Conservation (phyloP, 306 rosid species). For the Vachellia pachyceras region DNA sequence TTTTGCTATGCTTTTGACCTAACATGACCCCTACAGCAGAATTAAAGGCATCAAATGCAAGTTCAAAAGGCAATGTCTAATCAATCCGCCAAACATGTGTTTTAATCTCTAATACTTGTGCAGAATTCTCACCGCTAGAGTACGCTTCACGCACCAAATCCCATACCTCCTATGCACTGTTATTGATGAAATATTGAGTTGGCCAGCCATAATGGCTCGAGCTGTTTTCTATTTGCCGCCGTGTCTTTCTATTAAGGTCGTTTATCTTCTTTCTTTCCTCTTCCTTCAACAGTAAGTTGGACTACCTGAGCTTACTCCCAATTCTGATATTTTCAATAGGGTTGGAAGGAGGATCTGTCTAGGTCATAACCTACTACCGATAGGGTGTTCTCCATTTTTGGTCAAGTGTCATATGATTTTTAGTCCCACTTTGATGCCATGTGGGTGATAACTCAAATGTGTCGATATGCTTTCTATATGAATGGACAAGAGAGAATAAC, state of each 20-base stretch:
- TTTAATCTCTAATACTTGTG: neutral
- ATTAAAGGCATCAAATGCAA: no score
- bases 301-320: neutral
- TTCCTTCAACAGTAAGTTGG: no score
- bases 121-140: neutral
- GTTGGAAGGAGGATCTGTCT: neutral
- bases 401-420: neutral
- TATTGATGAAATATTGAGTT: neutral
- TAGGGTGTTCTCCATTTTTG: neutral
- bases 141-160: no score
- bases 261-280: no score
- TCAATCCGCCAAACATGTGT: neutral
- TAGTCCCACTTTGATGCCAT: neutral
- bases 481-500: neutral
- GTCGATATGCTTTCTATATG: neutral
- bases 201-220: neutral
- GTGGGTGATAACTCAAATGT: neutral
- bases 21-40: no score
- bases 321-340: neutral
- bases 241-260: no score
- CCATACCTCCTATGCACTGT: no score
- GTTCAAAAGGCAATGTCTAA: no score
- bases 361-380: no score
- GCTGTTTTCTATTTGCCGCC: neutral
- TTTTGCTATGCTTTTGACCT: no score